Conservation (phyloP, 495 filamentous ascomycete genomes). For the Sporormia fimetaria region DNA sequence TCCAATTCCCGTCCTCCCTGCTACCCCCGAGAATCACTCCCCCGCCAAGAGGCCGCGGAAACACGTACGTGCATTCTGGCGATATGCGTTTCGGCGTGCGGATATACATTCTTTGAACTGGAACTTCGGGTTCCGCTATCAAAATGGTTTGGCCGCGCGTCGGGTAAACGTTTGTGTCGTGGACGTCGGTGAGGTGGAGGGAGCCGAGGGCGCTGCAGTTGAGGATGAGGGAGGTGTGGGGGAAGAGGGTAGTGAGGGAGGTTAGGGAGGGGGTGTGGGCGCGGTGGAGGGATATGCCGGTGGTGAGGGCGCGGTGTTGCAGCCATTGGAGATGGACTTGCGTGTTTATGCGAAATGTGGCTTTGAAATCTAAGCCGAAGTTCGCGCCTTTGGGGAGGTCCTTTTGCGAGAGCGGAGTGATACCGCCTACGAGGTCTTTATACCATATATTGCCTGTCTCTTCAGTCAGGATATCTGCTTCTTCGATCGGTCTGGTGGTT, state of each 20-base stretch:
- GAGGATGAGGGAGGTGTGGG: conserved; percentile 12
- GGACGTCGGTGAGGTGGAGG: conserved; percentile 14
- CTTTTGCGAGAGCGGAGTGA: conserved; percentile 14
- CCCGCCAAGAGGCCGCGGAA: conserved; percentile 19
- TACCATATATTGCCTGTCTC: conserved; percentile 29
- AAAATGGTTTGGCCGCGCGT: conserved; percentile 37
- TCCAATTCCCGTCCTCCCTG: conserved; percentile 20
- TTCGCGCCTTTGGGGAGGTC: conserved; percentile 19
- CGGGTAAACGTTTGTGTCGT: conserved; percentile 24
- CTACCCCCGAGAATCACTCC: conserved; percentile 23
- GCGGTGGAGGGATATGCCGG: conserved; percentile 8
- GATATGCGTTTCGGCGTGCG: conserved; percentile 26
- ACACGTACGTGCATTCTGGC: conserved; percentile 28
- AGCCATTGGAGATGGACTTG: conserved; percentile 29
- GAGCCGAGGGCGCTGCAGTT: conserved; percentile 21
- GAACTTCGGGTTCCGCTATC: conserved; percentile 27
- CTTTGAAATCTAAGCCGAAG: conserved; percentile 25
- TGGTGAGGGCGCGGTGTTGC: conserved; percentile 12
- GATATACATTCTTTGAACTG: conserved; percentile 28
- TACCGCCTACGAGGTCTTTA: conserved; percentile 23
- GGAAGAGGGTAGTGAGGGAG: conserved; percentile 11
- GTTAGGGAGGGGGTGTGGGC: conserved; percentile 8
- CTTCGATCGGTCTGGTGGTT: conserved; percentile 20
- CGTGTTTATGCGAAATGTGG: conserved; percentile 27
- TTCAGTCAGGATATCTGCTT: conserved; percentile 25